Percentiles rank a stretch among this genome's conserved stretches.
These are phyloP conservation scores for Mucor indicus DNA, from an alignment of 371 early-diverging fungal species.

Conservation along the genomic window DNA sequence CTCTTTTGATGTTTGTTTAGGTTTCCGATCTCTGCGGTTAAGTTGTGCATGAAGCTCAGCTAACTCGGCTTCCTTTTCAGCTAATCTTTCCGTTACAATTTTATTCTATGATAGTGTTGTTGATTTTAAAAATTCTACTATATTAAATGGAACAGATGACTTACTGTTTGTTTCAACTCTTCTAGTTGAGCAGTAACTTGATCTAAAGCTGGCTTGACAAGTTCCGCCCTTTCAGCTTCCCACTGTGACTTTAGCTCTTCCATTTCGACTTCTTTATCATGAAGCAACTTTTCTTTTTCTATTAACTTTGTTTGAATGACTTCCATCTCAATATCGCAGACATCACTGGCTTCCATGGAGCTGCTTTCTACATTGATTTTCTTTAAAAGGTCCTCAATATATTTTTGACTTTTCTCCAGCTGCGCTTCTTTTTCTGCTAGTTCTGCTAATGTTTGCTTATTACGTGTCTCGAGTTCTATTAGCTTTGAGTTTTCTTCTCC, in stretches of 20 bases:
- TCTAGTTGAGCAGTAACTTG: slow-evolving; percentile 38
- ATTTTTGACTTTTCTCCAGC: slow-evolving; percentile 24
- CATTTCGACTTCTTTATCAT: slow-evolving; percentile 28
- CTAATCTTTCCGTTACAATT: slow-evolving; percentile 29
- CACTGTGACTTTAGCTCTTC: slow-evolving; percentile 31
- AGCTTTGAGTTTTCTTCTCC: too few species aligned
- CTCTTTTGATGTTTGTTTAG: slow-evolving; percentile 14
- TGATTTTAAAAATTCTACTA: not conserved
- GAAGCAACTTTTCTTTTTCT: slow-evolving; percentile 33
- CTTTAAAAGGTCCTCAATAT: slow-evolving; percentile 20
- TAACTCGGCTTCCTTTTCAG: slow-evolving; percentile 42
- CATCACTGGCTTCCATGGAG: not conserved
- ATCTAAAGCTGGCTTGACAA: slow-evolving; percentile 36
- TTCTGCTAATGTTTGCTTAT: not conserved
- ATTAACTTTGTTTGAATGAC: slow-evolving; percentile 16
- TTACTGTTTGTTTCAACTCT: slow-evolving; percentile 38
- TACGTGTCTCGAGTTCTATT: too few species aligned
- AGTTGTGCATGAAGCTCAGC: slow-evolving; percentile 32
- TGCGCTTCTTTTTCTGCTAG: slow-evolving; percentile 22
- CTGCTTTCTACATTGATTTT: slow-evolving; percentile 17
- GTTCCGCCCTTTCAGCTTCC: slow-evolving; percentile 33
- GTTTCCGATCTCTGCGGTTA: slow-evolving; percentile 31
- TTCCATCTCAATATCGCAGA: not conserved
- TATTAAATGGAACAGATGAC: not conserved
- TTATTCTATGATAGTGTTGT: slow-evolving; percentile 25